Percentiles rank a stretch among this genome's conserved stretches.
Conservation (phyloP, 768 basidiomycete genomes). For the Boletus rufocinnamomeus region DNA sequence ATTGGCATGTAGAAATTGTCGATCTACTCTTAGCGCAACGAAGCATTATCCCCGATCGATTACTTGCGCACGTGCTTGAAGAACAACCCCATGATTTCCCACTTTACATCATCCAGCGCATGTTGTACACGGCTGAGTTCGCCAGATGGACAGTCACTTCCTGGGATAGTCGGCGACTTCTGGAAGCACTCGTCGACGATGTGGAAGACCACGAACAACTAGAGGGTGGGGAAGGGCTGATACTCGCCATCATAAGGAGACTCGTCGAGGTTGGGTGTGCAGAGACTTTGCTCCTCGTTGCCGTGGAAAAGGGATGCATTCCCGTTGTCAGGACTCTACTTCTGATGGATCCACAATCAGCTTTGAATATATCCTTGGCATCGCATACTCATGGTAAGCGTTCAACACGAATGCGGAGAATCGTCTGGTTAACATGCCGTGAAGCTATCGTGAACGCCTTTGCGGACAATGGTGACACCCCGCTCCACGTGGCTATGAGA, state of each 20-base stretch:
- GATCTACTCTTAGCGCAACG: constrained; percentile 2
- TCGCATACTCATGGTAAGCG: too few relatives aligned
- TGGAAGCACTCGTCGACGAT: not conserved
- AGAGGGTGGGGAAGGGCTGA: too few relatives aligned
- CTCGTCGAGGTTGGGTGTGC: too few relatives aligned
- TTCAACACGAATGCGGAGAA: too few relatives aligned
- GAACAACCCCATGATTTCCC: not conserved
- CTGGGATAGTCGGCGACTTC: not conserved
- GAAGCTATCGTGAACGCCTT: too few relatives aligned
- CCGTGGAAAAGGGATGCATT: not conserved
- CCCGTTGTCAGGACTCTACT: not conserved
- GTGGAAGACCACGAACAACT: not conserved
- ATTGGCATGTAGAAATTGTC: not conserved
- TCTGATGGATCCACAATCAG: not conserved
- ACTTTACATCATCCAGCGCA: not conserved
- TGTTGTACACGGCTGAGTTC: constrained; percentile 2
- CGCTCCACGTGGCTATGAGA: too few relatives aligned
- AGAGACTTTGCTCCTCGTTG: not conserved
- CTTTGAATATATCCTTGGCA: too few relatives aligned
- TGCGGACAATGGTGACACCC: too few relatives aligned
- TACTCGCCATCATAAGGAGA: too few relatives aligned
- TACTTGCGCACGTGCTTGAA: constrained; percentile 1
- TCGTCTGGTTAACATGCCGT: too few relatives aligned
- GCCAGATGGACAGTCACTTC: not conserved
- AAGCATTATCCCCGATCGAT: not conserved